phyloP scores from a whole-genome alignment of 805 yeast species.

The Candida qinlingensis region DNA sequence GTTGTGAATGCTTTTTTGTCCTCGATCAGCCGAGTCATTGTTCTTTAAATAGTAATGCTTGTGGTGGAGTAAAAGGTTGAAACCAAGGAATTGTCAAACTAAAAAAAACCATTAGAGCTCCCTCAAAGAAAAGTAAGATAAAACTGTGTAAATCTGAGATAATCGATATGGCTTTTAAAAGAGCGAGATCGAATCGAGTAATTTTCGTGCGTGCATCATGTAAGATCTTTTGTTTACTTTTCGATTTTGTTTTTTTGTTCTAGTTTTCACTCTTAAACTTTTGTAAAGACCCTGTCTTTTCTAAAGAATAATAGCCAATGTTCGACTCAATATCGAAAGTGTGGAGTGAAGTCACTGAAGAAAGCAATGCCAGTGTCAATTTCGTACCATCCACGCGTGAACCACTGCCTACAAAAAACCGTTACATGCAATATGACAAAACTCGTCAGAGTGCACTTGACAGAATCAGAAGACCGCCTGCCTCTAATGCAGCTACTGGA shows the following conservation, averaged over 20 bases:
- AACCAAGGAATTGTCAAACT: too few relatives aligned
- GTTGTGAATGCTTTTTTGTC: too few relatives aligned
- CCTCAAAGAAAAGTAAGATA: too few relatives aligned
- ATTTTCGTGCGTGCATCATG: too few relatives aligned
- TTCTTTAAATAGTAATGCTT: too few relatives aligned
- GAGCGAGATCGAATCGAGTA: too few relatives aligned
- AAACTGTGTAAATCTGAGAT: too few relatives aligned
- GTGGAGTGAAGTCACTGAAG: constrained; percentile 22
- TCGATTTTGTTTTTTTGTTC: not conserved
- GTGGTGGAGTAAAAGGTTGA: too few relatives aligned
- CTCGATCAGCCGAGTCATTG: too few relatives aligned
- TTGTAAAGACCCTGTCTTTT: not conserved
- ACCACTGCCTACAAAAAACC: constrained; percentile 1
- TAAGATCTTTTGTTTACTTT: not conserved
- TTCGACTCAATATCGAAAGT: constrained; percentile 18
- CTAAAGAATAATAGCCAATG: constrained; percentile 8
- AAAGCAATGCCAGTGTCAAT: constrained; percentile 10
- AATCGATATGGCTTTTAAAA: too few relatives aligned
- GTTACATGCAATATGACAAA: constrained; percentile 16
- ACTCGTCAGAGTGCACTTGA: constrained; percentile 6
- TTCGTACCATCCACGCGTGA: constrained; percentile 12
- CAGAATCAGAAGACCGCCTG: constrained; percentile 4
- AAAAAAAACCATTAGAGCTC: too few relatives aligned
- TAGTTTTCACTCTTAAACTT: not conserved
- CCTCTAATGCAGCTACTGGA: not conserved